Conservation (phyloP, 2,329 filamentous ascomycete species). For the Zymoseptoria pseudotritici region DNA sequence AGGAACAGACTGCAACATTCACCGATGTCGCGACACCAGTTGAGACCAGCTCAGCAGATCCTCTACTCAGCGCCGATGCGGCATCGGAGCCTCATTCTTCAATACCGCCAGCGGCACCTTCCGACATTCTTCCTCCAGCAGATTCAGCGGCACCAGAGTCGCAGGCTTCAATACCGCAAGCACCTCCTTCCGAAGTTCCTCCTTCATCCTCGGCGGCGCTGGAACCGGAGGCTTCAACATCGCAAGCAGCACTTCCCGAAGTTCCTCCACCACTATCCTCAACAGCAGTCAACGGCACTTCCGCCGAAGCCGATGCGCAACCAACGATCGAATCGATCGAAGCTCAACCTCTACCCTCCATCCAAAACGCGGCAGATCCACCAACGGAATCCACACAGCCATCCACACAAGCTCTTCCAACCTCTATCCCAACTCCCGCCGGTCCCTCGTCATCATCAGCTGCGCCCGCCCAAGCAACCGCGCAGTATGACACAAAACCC, state of each 20-base stretch:
- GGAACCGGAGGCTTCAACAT: background rate
- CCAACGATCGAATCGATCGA: conserved; percentile 1
- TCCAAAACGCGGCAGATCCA: background rate
- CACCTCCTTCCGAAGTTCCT: background rate
- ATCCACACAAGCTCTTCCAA: background rate
- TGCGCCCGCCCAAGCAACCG: conserved; percentile 9
- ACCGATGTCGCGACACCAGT: background rate
- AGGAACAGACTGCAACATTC: background rate
- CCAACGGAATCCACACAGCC: background rate
- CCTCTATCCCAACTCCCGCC: background rate
- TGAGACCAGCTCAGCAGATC: background rate
- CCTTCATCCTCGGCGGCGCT: background rate
- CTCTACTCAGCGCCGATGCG: background rate
- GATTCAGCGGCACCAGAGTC: background rate
- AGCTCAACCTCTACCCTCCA: background rate
- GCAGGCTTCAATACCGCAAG: background rate
- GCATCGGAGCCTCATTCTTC: background rate
- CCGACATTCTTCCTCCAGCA: background rate
- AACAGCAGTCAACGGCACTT: background rate
- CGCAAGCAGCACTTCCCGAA: background rate
- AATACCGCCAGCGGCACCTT: background rate
- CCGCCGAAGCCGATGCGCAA: conserved; percentile 1
- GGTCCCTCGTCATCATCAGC: conserved; percentile 16
- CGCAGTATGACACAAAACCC: conserved; percentile 33
- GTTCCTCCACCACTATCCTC: background rate